Conservation (phyloP, 2,329 filamentous ascomycete species). For the Colletotrichum sp. region DNA sequence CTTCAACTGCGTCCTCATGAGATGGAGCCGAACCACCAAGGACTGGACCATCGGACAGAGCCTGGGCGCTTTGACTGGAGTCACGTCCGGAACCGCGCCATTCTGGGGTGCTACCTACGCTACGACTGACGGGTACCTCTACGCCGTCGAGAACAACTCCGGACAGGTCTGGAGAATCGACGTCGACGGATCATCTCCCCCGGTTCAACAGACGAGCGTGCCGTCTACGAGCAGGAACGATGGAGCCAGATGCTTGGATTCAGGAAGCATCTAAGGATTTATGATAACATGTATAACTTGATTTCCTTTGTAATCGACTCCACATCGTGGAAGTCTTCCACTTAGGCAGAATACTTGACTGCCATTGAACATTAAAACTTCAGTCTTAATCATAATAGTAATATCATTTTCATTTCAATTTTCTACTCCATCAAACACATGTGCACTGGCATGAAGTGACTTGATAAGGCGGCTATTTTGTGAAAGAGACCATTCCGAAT, state of each 20-base stretch:
- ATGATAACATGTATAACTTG: background rate
- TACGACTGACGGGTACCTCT: conserved; percentile 19
- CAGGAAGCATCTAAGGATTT: background rate
- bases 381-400: background rate
- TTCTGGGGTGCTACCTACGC: conserved; percentile 24
- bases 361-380: background rate
- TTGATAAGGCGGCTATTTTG: no score
- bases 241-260: conserved; percentile 16
- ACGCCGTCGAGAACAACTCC: conserved; percentile 23
- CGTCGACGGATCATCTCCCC: background rate
- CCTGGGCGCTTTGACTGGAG: conserved; percentile 16
- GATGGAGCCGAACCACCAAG: conserved; percentile 15
- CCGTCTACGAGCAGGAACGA: conserved; percentile 1
- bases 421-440: accelerated
- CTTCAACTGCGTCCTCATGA: conserved; percentile 7
- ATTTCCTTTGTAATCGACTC: background rate
- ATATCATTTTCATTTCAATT: background rate
- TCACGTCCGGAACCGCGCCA: background rate
- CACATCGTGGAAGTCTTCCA: background rate
- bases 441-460: no score
- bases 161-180: conserved; percentile 27
- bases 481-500: no score
- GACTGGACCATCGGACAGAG: background rate
- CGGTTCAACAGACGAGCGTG: background rate
- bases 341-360: background rate